Base-by-base conservation (phyloP, 148 eudicot genomes). In the Camellia granthamiana region DNA sequence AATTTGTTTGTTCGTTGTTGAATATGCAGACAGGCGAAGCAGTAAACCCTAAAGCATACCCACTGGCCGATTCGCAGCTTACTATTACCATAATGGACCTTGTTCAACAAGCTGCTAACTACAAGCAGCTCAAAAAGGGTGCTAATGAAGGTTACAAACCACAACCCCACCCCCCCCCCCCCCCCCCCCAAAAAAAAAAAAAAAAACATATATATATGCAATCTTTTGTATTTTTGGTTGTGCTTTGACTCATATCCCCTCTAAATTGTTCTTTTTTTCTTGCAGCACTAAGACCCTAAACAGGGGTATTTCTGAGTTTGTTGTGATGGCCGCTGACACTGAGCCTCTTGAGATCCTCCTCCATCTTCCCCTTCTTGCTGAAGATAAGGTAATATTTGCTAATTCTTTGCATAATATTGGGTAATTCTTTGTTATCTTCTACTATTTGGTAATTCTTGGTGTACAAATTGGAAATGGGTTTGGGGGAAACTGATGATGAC, bases 261-360 rank as follows among this genome's bases (percentile, higher is more conserved):
- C 38, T 38, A 43, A 69, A 16, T 21, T 78, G 10, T 16, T 19
- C 59, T 79, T 38, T 8, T 44, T 3, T 60, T 4, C 63, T 80
- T 84, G 78, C 90, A 92, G 97, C 97, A 92, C 97, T 8, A 92
- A 92, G 83, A 90, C 97, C 43, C 78, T 92, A 78, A 92, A 91
- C 86, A 91, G 97, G 81, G 97, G 97, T 80, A 92, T 92, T 47
- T 89, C 97, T 79, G 97, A 92, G 55, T 92, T 92, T 75, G 87
- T 92, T 6, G 94, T 92, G 54, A 90, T 92, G 97, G 97, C 97
- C 16, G 97, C 97, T 15, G 97, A 92, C 76, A 83, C 97, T 3
- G 94, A 92, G 87, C 97, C 97, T 5, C 89, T 92, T 81, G 97
- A 92, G 84, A 91, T 92, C 80, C 91, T 92, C 75, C 94, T 92